phyloP scores from a whole-genome alignment of 768 basidiomycete species.

The Amyloporia xantha region DNA sequence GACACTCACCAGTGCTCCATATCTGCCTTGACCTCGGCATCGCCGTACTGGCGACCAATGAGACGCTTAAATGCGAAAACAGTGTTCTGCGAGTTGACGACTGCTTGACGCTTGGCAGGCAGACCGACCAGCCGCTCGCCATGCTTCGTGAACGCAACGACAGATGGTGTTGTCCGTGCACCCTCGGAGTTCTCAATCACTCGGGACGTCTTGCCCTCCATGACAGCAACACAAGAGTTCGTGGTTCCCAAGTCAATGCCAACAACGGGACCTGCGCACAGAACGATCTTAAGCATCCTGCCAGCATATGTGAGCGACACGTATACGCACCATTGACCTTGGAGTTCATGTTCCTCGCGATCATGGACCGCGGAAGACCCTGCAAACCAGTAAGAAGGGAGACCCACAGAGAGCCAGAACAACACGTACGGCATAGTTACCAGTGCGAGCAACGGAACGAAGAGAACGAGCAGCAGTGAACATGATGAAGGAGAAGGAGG shows the following conservation, averaged over 20 bases:
- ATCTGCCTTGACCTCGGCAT: constrained; percentile 92
- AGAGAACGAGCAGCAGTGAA: constrained; percentile 62
- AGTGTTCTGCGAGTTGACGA: constrained; percentile 92
- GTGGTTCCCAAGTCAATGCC: constrained; percentile 97
- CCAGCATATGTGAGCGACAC: not conserved
- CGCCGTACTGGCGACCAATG: constrained; percentile 89
- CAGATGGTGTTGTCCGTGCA: constrained; percentile 95
- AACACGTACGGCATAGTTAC: constrained; percentile 57
- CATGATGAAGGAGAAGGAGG: constrained; percentile 53
- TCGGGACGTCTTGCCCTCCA: constrained; percentile 92
- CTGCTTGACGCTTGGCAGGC: constrained; percentile 95
- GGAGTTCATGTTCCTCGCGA: constrained; percentile 92
- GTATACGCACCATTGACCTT: constrained; percentile 74
- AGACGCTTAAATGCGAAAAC: constrained; percentile 92
- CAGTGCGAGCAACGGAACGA: constrained; percentile 53
- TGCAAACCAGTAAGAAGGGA: constrained; percentile 25
- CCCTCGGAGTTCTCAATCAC: constrained; percentile 98
- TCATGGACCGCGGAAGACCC: constrained; percentile 63
- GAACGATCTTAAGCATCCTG: constrained; percentile 1
- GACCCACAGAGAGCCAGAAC: too few species aligned
- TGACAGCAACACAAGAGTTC: constrained; percentile 87
- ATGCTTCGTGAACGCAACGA: constrained; percentile 98
- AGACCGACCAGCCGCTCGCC: constrained; percentile 94
- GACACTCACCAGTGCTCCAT: constrained; percentile 67
- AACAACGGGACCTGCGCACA: constrained; percentile 66